phyloP scores from a whole-genome alignment of 2,329 filamentous ascomycete genomes.

The Penicillium sp. region DNA sequence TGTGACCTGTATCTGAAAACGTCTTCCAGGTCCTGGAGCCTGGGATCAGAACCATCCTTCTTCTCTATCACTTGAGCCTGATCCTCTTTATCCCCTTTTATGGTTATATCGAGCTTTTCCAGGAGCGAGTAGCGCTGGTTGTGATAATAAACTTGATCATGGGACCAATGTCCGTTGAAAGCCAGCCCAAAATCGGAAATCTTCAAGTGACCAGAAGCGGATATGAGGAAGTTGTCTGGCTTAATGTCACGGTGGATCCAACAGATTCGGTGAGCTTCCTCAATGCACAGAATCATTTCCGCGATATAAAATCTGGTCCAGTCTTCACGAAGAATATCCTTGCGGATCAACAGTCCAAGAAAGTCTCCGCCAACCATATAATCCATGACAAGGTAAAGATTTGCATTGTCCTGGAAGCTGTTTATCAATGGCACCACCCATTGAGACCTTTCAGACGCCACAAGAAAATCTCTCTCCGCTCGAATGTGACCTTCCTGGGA shows the following conservation, averaged over 20 bases:
- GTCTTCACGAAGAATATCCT: slow-evolving; percentile 78
- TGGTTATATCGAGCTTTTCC: slow-evolving; percentile 72
- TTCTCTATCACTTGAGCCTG: slow-evolving; percentile 55
- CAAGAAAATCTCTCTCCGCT: slow-evolving; percentile 89
- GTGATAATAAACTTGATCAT: slow-evolving; percentile 85
- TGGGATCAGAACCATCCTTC: slow-evolving; percentile 11
- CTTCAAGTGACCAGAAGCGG: slow-evolving; percentile 84
- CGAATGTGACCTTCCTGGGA: slow-evolving; percentile 90
- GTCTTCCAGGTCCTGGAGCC: slow-evolving; percentile 37
- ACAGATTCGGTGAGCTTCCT: slow-evolving; percentile 83
- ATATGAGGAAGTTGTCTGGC: slow-evolving; percentile 95
- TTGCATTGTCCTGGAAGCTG: slow-evolving; percentile 84
- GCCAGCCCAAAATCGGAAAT: slow-evolving; percentile 96
- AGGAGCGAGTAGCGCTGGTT: slow-evolving; percentile 80
- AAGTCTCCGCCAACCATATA: slow-evolving; percentile 98
- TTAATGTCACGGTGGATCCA: slow-evolving; percentile 98
- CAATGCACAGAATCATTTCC: slow-evolving; percentile 94
- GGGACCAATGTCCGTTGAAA: slow-evolving; percentile 93
- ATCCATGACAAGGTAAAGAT: slow-evolving; percentile 94
- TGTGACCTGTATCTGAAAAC: slow-evolving; percentile 33
- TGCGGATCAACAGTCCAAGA: slow-evolving; percentile 79
- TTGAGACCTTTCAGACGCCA: slow-evolving; percentile 81
- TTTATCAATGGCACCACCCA: slow-evolving; percentile 89
- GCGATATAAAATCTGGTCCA: slow-evolving; percentile 86
- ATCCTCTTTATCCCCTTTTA: slow-evolving; percentile 76